Percentiles rank a stretch among this genome's conserved stretches.
These are phyloP conservation scores for Plasmopara halstedii DNA, from an alignment of 352 stramenopile genomes.

Conservation along the genomic window DNA sequence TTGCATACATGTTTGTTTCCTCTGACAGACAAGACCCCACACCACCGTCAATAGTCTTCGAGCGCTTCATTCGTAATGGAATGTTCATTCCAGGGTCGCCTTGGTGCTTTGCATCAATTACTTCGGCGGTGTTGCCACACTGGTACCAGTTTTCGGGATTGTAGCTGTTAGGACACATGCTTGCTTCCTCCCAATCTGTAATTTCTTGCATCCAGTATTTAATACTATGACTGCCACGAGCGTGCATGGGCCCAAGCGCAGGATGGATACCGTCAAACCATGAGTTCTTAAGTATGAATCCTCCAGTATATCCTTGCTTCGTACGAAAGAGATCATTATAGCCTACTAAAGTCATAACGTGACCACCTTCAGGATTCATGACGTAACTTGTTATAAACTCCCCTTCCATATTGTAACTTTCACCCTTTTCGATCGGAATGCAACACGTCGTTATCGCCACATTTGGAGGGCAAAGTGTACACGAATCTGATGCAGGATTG, in stretches of 20 bases:
- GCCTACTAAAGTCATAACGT: constrained; percentile 63
- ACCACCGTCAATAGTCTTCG: constrained; percentile 17
- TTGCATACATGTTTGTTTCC: constrained; percentile 48
- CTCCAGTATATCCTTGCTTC: constrained; percentile 50
- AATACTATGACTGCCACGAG: constrained; percentile 55
- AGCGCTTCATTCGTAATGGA: constrained; percentile 25
- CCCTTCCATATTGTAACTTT: constrained; percentile 62
- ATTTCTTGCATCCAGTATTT: constrained; percentile 73
- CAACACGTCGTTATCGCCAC: constrained; percentile 49
- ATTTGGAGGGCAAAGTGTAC: constrained; percentile 44
- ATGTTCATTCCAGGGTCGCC: constrained; percentile 28
- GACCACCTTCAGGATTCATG: constrained; percentile 48
- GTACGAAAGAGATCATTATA: constrained; percentile 63
- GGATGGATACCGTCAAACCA: constrained; percentile 62
- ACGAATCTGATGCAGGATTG: constrained; percentile 36
- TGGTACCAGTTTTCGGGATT: constrained; percentile 68
- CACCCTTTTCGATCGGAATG: constrained; percentile 28
- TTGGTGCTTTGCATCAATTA: constrained; percentile 25
- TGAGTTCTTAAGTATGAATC: constrained; percentile 76
- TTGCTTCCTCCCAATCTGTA: constrained; percentile 56
- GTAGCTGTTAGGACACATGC: constrained; percentile 67
- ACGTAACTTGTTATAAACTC: constrained; percentile 48
- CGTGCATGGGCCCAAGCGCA: constrained; percentile 43
- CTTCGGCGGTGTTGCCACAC: constrained; percentile 49
- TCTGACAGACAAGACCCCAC: constrained; percentile 47